These are phyloP conservation scores for Apiotrichum porosum DNA, from an alignment of 1,284 basidiomycete species.

Conservation along the genomic window DNA sequence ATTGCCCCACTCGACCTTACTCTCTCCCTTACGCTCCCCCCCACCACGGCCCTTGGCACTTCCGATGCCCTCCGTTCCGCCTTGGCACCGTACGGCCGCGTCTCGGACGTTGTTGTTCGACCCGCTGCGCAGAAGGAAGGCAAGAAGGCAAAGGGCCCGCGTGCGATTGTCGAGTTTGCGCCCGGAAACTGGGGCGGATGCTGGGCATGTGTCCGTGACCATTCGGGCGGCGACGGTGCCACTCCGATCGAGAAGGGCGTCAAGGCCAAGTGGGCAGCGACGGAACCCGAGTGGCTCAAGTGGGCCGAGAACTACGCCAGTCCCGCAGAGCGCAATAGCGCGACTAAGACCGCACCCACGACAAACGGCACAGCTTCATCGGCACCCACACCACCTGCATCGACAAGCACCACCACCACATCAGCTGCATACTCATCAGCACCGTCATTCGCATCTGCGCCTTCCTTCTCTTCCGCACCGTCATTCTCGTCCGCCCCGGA, in stretches of 20 bases:
- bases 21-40: conserved; percentile 39
- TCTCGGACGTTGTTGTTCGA: conserved; percentile 33
- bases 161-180: conserved; percentile 46
- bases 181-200: conserved; percentile 51
- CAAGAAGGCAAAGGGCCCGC: conserved; percentile 50
- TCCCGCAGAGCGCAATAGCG: background rate
- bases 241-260: conserved; percentile 54
- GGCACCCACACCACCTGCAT: background rate
- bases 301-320: conserved; percentile 55
- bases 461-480: background rate
- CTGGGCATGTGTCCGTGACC: conserved; percentile 44
- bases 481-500: conserved; percentile 6
- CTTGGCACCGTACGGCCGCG: conserved; percentile 36
- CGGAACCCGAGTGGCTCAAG: conserved; percentile 66
- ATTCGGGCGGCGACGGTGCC: conserved; percentile 7
- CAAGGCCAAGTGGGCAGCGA: conserved; percentile 62
- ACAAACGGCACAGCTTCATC: background rate
- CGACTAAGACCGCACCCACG: background rate
- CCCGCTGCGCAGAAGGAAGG: conserved; percentile 17
- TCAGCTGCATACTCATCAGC: background rate
- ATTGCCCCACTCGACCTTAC: conserved; percentile 44
- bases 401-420: conserved; percentile 7
- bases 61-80: conserved; percentile 19
- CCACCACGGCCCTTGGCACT: conserved; percentile 11
- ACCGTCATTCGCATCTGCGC: conserved; percentile 14